Base-by-base conservation (phyloP, 805 yeast genomes). In the Cyberlindnera petersonii region DNA sequence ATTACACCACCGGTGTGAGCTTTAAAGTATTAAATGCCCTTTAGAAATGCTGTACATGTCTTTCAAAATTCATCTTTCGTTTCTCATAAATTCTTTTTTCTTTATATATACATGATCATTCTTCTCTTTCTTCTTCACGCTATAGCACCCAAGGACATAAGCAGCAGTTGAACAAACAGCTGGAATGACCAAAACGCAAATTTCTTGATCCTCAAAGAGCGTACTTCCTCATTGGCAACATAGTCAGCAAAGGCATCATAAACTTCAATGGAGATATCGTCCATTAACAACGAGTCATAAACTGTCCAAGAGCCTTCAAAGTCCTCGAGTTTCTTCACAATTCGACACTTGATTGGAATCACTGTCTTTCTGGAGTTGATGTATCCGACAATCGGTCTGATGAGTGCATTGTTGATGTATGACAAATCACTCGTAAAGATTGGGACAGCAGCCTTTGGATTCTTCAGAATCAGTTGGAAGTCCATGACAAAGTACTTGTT, bases 251-350 rank as follows among this genome's bases (percentile, higher is more conserved):
- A 87, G 14, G 93, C 88, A 49, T 87, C 88, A 61, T 91, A 91
- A 5, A 91, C 93, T 49, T 86, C 94, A 22, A 80, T 80, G 21
- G 93, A 82, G 35, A 93, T 70, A 56, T 91, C 97, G 56, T 85
- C 93, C 95, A 91, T 87, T 43, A 93, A 67, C 37, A 82, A 68
- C 20, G 93, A 82, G 58, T 93, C 98, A 60, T 88, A 93, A 3
- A 87, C 71, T 1, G 98, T 91, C 98, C 98, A 93, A 7, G 95
- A 77, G 0, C 98, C 98, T 52, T 86, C 88, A 59, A 93, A 93
- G 55, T 93, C 98, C 20, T 70, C 66, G 17, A 88, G 63, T 31
- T 77, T 74, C 57, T 93, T 93, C 24, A 82, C 82, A 8, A 93
- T 79, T 4, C 87, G 76, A 55, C 95, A 86, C 44, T 79, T 72